Evolutionary conservation across 352 stramenopile species (phyloP).

Genomic region (Hyaloperonospora brassicae): DNA sequence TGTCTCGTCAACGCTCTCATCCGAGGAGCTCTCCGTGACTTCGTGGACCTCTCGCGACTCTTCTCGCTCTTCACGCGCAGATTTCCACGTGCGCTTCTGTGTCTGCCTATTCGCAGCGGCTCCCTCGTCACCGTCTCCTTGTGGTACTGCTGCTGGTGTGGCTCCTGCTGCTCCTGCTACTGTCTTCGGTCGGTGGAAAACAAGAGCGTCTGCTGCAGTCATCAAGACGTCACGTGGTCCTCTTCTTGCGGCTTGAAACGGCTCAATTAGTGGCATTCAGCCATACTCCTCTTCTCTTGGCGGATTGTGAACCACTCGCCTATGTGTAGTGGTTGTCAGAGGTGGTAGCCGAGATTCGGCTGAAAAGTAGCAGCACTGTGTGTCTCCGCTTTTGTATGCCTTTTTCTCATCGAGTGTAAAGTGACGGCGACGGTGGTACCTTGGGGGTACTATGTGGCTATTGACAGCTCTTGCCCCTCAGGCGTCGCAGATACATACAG

Average conservation of each 20-base stretch:
- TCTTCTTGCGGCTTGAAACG: neutral
- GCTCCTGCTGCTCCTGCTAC: too few relatives aligned
- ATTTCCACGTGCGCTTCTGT: neutral
- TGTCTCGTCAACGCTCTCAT: constrained; percentile 28
- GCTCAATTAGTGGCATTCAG: constrained; percentile 9
- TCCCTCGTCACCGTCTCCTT: constrained; percentile 1
- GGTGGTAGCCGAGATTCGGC: too few relatives aligned
- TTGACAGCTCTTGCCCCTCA: too few relatives aligned
- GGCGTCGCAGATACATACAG: too few relatives aligned
- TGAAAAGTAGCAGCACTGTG: too few relatives aligned
- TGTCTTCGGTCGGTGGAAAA: neutral
- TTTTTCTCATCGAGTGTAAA: too few relatives aligned
- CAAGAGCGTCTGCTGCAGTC: constrained; percentile 6
- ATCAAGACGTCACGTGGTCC: constrained; percentile 3
- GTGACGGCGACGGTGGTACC: too few relatives aligned
- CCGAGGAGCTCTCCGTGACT: constrained; percentile 34
- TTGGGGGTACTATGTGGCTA: too few relatives aligned
- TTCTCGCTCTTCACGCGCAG: constrained; percentile 1
- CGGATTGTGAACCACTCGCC: constrained; percentile 24
- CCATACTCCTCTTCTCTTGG: constrained; percentile 18
- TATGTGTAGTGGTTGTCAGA: too few relatives aligned
- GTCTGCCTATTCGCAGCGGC: neutral
- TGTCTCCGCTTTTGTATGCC: too few relatives aligned
- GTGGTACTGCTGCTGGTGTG: neutral
- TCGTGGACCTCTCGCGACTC: too few relatives aligned